Conservation (phyloP, 495 filamentous ascomycete genomes). For the Penicillium maclennaniae region DNA sequence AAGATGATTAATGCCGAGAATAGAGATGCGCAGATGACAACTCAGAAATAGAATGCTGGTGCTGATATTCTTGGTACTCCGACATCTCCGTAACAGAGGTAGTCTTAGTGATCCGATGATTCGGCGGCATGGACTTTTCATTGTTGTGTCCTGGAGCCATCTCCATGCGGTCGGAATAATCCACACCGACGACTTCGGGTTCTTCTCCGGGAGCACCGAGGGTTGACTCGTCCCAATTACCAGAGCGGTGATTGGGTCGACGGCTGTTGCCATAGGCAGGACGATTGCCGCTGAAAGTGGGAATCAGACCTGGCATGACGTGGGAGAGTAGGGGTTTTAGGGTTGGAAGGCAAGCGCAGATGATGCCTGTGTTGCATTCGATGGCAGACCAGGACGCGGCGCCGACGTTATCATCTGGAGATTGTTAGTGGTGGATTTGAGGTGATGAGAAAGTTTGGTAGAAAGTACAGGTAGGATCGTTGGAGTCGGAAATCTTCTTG, state of each 20-base stretch:
- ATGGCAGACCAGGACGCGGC: constrained; percentile 77
- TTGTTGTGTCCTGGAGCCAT: constrained; percentile 18
- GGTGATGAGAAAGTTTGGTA: neutral
- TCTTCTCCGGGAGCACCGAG: constrained; percentile 32
- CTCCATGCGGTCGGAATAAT: constrained; percentile 24
- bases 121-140: neutral
- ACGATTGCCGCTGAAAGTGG: constrained; percentile 23
- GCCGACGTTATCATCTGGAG: constrained; percentile 51
- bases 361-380: constrained; percentile 84
- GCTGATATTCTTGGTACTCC: neutral
- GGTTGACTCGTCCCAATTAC: constrained; percentile 32
- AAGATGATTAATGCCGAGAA: neutral
- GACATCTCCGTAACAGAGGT: constrained; percentile 5
- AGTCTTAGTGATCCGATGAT: constrained; percentile 1
- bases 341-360: constrained; percentile 83
- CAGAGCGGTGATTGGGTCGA: constrained; percentile 18
- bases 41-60: neutral
- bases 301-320: constrained; percentile 31
- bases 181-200: constrained; percentile 26
- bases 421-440: constrained; percentile 5
- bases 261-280: constrained; percentile 13
- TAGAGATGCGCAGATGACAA: neutral
- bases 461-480: constrained; percentile 42
- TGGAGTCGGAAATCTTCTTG: constrained; percentile 36
- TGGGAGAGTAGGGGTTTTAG: constrained; percentile 71